A percentile compares a stretch with the other conserved stretches of the same genome.
phyloP scores from a whole-genome alignment of 2,329 filamentous ascomycete species.

The Aspergillus udagawae region DNA sequence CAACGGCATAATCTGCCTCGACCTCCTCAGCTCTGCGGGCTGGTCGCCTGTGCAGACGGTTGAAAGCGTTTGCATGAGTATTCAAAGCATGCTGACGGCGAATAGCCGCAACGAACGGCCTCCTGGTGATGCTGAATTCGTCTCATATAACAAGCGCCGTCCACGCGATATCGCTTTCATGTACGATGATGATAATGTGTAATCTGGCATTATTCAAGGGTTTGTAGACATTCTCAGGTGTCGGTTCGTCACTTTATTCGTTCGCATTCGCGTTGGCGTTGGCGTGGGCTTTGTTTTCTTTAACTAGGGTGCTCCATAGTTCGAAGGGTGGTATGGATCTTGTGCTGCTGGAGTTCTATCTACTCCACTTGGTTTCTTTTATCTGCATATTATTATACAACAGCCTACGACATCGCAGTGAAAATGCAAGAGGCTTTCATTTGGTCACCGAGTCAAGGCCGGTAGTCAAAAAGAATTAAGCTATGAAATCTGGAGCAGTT shows the following conservation, averaged over 20 bases:
- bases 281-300: neutral
- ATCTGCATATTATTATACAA: neutral
- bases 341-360: neutral
- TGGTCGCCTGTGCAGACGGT: constrained; percentile 98
- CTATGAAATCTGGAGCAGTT: neutral
- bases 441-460: neutral
- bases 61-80: constrained; percentile 92
- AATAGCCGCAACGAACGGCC: constrained; percentile 90
- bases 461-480: neutral
- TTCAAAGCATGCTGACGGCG: constrained; percentile 97
- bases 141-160: constrained; percentile 70
- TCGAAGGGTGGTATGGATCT: neutral
- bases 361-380: neutral
- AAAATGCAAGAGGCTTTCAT: neutral
- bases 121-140: constrained; percentile 85
- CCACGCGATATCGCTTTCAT: constrained; percentile 89
- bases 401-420: neutral
- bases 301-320: neutral
- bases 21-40: constrained; percentile 79
- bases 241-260: neutral
- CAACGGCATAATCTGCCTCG: constrained; percentile 97
- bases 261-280: constrained; percentile 1
- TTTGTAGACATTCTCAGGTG: neutral
- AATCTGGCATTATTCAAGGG: constrained; percentile 2
- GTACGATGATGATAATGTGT: constrained; percentile 86